Percentiles rank a stretch among this genome's conserved stretches.
Evolutionary conservation across 2,329 filamentous ascomycete genomes (phyloP).

Genomic region (Emergomyces orientalis): DNA sequence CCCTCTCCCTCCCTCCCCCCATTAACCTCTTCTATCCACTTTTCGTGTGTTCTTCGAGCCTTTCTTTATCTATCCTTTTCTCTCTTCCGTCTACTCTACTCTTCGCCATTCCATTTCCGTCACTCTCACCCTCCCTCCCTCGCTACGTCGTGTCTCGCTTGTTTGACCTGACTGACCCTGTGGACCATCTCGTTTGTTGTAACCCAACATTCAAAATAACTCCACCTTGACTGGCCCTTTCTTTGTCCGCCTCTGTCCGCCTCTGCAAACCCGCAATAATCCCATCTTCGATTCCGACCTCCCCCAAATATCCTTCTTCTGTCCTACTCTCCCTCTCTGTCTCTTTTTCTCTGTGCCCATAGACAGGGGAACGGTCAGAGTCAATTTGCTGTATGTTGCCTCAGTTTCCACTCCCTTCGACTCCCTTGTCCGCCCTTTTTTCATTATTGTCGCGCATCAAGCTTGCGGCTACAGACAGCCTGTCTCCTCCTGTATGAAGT

Average conservation of each 20-base stretch:
- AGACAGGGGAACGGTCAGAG: not conserved
- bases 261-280: not conserved
- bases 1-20: not conserved
- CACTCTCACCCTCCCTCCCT: no score
- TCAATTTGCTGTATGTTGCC: not conserved
- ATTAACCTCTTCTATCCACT: not conserved
- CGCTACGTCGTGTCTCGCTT: not conserved
- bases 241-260: not conserved
- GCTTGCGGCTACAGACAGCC: not conserved
- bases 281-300: not conserved
- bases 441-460: slow-evolving; percentile 3
- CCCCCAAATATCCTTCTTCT: not conserved
- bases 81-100: not conserved
- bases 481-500: not conserved
- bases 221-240: not conserved
- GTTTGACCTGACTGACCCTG: not conserved
- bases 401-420: not conserved
- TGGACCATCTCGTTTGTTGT: slow-evolving; percentile 1
- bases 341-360: not conserved
- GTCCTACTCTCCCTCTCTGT: not conserved
- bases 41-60: not conserved
- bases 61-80: not conserved
- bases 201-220: slow-evolving; percentile 1
- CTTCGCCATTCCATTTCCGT: no score
- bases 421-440: not conserved